Conservation (phyloP, 441 rosid species). For the Erodium moschatum region DNA sequence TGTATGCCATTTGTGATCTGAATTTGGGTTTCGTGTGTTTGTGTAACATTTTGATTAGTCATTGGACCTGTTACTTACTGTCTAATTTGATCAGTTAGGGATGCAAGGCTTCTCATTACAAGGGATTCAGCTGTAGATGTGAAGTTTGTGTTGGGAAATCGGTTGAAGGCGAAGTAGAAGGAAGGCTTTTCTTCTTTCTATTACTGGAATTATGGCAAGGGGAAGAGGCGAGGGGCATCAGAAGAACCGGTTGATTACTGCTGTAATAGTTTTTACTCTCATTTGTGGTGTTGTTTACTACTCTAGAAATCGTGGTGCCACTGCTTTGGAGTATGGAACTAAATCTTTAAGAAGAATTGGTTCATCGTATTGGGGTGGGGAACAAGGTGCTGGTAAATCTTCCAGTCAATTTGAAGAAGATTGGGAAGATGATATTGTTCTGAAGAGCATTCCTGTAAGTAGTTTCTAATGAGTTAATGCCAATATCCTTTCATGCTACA, state of each 20-base stretch:
- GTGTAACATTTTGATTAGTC: constrained; percentile 2
- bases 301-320: constrained; percentile 50
- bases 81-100: not conserved
- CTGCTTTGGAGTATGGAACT: constrained; percentile 76
- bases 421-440: constrained; percentile 39
- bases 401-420: constrained; percentile 42
- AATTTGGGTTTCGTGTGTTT: not conserved
- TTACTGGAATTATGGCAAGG: constrained; percentile 32
- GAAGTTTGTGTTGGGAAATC: not conserved
- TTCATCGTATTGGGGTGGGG: constrained; percentile 82
- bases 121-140: not conserved
- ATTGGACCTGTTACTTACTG: not conserved
- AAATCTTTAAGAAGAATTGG: constrained; percentile 86
- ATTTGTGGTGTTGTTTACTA: constrained; percentile 27
- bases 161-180: not conserved
- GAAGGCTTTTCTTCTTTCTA: constrained; percentile 4
- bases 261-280: constrained; percentile 31
- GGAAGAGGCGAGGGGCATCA: constrained; percentile 67
- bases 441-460: constrained; percentile 85
- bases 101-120: not conserved
- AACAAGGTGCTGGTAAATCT: constrained; percentile 49
- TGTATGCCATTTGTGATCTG: not conserved
- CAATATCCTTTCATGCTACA: not conserved
- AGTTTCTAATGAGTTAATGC: not conserved
- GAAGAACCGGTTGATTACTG: constrained; percentile 49